phyloP scores from a whole-genome alignment of 768 basidiomycete genomes.

The Cyclocybe cylindracea region DNA sequence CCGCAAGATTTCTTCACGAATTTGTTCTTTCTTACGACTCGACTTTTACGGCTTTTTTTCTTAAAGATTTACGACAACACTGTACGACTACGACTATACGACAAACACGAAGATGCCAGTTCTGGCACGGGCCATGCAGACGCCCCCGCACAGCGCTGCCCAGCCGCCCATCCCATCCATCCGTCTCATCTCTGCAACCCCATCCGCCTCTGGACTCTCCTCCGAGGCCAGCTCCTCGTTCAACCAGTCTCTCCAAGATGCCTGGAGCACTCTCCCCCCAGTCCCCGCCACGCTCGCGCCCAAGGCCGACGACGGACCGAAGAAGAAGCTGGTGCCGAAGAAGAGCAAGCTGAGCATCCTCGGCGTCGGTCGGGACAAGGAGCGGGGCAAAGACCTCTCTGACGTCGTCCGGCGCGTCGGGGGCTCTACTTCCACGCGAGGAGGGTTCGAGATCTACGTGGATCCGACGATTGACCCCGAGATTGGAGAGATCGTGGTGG shows the following conservation, averaged over 20 bases:
- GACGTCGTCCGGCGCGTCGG: slow-evolving; percentile 60
- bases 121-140: no score
- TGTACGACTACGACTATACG: no score
- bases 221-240: slow-evolving; percentile 34
- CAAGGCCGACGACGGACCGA: slow-evolving; percentile 24
- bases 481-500: slow-evolving; percentile 67
- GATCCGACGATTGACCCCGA: slow-evolving; percentile 68
- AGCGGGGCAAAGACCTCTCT: slow-evolving; percentile 50
- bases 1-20: no score
- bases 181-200: slow-evolving; percentile 68
- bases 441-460: slow-evolving; percentile 72
- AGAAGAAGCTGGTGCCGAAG: slow-evolving; percentile 63
- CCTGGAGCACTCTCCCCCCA: slow-evolving; percentile 29
- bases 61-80: no score
- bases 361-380: slow-evolving; percentile 30
- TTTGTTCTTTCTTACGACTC: no score
- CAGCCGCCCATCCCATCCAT: slow-evolving; percentile 53
- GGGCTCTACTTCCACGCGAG: slow-evolving; percentile 27
- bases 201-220: slow-evolving; percentile 49
- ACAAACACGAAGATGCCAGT: no score
- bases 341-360: slow-evolving; percentile 62
- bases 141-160: no score
- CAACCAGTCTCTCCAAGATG: slow-evolving; percentile 34
- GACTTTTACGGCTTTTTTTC: no score
- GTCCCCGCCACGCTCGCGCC: slow-evolving; percentile 21